phyloP scores from a whole-genome alignment of 768 basidiomycete genomes.

The Tylopilus sp. region DNA sequence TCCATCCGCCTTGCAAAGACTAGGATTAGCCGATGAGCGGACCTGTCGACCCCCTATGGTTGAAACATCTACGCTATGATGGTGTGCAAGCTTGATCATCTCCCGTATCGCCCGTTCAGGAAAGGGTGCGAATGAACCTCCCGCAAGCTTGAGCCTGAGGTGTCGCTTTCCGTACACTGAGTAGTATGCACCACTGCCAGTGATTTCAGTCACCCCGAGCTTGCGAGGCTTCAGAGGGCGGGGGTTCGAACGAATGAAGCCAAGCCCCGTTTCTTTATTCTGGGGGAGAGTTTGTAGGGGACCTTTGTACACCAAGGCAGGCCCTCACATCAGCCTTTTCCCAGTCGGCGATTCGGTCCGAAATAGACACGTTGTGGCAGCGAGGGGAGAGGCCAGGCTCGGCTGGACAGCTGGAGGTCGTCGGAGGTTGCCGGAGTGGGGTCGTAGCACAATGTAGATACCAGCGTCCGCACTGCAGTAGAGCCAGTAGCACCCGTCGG shows the following conservation, averaged over 20 bases:
- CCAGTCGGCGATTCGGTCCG: neutral
- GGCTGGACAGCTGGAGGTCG: too few relatives aligned
- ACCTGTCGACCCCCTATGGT: constrained; percentile 32
- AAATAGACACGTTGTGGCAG: too few relatives aligned
- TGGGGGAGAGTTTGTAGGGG: constrained; percentile 8
- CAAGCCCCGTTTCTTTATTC: constrained; percentile 10
- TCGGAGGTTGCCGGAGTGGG: too few relatives aligned
- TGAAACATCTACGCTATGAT: constrained; percentile 38
- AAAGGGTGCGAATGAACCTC: constrained; percentile 42
- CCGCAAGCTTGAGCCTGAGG: constrained; percentile 44
- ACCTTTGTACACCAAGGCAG: neutral
- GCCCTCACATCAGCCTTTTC: neutral
- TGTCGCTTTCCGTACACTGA: constrained; percentile 40
- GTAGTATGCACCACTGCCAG: constrained; percentile 45
- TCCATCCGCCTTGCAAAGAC: constrained; percentile 12
- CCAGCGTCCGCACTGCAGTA: too few relatives aligned
- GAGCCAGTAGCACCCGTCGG: too few relatives aligned
- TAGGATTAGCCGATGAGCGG: neutral
- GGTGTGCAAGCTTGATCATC: constrained; percentile 41
- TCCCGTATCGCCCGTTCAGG: constrained; percentile 36
- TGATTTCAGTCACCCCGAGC: constrained; percentile 42
- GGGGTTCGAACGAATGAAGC: constrained; percentile 21
- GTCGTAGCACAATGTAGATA: too few relatives aligned
- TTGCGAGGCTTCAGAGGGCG: constrained; percentile 35
- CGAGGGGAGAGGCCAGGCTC: too few relatives aligned